These are phyloP conservation scores for Nitzschia putrida DNA, from an alignment of 108 stramenopile genomes.

Conservation along the genomic window DNA sequence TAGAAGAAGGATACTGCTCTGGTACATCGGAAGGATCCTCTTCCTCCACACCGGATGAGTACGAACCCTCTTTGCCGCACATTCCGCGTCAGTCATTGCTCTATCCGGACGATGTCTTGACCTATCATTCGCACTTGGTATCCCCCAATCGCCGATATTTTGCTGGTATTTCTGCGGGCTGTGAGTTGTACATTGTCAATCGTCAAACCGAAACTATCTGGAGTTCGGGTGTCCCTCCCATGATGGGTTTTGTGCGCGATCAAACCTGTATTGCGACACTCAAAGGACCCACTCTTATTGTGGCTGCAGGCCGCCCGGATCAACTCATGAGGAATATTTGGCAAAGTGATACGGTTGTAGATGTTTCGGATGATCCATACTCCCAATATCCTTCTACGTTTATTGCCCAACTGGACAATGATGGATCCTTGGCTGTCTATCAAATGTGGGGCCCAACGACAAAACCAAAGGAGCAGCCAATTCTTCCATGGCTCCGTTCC, in stretches of 20 bases:
- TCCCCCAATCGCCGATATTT: conserved; percentile 64
- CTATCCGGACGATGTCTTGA: conserved; percentile 37
- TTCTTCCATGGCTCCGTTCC: not conserved
- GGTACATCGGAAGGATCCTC: not conserved
- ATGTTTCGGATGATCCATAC: not conserved
- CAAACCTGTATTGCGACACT: conserved; percentile 51
- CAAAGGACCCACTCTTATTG: conserved; percentile 48
- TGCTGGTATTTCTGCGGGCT: conserved; percentile 58
- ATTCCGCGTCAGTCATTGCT: conserved; percentile 21
- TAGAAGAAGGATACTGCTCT: conserved; percentile 60
- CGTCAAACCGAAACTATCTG: not conserved
- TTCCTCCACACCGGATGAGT: not conserved
- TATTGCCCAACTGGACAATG: conserved; percentile 72
- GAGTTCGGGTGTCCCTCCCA: too few species aligned
- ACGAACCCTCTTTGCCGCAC: not conserved
- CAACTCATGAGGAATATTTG: conserved; percentile 49
- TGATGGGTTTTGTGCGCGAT: too few species aligned
- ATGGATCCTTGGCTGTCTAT: conserved; percentile 77
- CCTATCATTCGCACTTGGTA: conserved; percentile 42
- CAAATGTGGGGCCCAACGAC: conserved; percentile 22
- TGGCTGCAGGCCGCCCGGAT: conserved; percentile 32
- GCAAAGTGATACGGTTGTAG: conserved; percentile 40
- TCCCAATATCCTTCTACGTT: conserved; percentile 42
- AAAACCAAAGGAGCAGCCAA: conserved; percentile 4
- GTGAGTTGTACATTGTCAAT: conserved; percentile 57